Base-by-base conservation (phyloP, 106 monocot species). In the Dendrobium officinale region DNA sequence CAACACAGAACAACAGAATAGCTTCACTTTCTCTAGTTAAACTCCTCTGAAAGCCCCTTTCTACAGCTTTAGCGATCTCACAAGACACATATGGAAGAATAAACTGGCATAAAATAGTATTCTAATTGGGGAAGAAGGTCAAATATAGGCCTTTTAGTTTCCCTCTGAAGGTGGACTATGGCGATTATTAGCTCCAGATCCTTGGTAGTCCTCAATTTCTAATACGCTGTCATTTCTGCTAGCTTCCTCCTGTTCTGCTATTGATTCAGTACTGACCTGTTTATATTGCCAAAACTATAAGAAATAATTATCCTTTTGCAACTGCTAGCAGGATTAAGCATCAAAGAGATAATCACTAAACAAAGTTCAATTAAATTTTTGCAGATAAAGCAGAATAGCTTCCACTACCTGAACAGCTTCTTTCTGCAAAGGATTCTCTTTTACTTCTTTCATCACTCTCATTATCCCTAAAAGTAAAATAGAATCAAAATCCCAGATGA, bases 161-260 rank as follows among this genome's bases (percentile, higher is more conserved):
- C 74, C 74, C 10, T 42, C 74, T 43, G 19, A 20, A 43, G 74
- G 74, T 5, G 74, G 74, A 20, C 42, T 74, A 20, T 74, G 74
- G 42, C 74, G 74, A 74, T 42, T 74, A 43, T 74, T 74, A 18
- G 74, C 20, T 20, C 74, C 74, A 41, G 74, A 74, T 74, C 74
- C 74, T n/a, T 42, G 74, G 43, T 74, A 74, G 43, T 74, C 74
- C 4, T 74, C 43, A 7, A 74, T 42, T 0, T 74, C 74, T 43
- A 42, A 0, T 42, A 29, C 43, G 1, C 41, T 72, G 29, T 26
- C 43, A 29, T 42, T 43, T 18, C 33, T 9, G 43, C 41, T 74
- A 6, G 15, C 70, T 74, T 16, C n/a, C 42, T 42, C 19, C 19
- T 44, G 8, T 19, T 18, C 41, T 74, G 15, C 42, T 74, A 20